Evolutionary conservation across 345 rosid species (phyloP).

Genomic region (Rubroshorea leprosula): DNA sequence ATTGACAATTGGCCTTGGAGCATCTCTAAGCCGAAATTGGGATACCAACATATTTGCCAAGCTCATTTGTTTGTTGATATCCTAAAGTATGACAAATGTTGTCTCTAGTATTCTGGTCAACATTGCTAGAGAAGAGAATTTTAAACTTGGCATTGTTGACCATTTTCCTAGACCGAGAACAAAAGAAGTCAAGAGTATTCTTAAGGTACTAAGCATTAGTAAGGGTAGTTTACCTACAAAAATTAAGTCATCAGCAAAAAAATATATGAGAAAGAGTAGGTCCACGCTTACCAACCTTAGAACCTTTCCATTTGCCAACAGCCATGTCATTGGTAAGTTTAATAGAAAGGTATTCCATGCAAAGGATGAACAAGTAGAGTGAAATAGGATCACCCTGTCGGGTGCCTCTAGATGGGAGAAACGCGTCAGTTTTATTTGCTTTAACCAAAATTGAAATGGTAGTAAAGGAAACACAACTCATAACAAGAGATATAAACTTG

Average conservation of each 20-base stretch:
- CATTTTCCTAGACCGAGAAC: background rate
- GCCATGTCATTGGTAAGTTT: background rate
- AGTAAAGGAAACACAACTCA: background rate
- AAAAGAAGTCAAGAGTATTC: background rate
- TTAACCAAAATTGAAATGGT: background rate
- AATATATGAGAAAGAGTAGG: background rate
- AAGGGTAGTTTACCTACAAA: background rate
- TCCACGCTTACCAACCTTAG: background rate
- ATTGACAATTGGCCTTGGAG: background rate
- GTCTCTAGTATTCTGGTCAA: background rate
- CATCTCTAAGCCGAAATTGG: background rate
- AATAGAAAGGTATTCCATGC: background rate
- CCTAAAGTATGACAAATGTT: background rate
- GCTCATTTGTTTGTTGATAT: background rate
- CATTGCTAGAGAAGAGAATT: background rate
- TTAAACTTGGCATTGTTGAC: background rate
- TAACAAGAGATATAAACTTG: background rate
- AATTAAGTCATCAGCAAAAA: background rate
- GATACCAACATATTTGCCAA: background rate
- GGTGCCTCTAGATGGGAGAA: background rate
- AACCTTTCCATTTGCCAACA: background rate
- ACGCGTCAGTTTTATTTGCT: background rate
- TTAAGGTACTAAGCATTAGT: background rate
- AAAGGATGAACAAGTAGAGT: no score
- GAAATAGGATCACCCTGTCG: no score